Conservation (phyloP, 352 stramenopile species). For the Pythium dissimile region DNA sequence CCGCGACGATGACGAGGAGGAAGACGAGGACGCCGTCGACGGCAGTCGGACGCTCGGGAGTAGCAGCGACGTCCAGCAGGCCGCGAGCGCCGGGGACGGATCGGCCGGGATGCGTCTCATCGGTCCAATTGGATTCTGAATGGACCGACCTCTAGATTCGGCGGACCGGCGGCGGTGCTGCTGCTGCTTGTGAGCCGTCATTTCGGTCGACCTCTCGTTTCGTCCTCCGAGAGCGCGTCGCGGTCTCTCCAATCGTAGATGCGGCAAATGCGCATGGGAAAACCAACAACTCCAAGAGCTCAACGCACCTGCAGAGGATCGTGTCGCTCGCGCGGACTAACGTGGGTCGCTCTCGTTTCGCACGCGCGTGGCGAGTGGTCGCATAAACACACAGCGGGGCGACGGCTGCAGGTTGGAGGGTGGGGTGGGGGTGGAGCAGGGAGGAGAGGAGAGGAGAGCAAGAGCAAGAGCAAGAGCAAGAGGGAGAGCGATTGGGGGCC, state of each 20-base stretch:
- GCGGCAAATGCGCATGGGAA: neutral
- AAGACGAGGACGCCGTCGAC: neutral
- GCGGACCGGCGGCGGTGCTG: slow-evolving; percentile 8
- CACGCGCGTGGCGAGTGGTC: neutral
- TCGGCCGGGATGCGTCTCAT: neutral
- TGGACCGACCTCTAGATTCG: neutral
- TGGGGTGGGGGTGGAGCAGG: neutral
- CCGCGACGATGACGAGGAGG: slow-evolving; percentile 3
- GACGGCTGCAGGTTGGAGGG: neutral
- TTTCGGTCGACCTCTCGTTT: no score
- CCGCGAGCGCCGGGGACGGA: slow-evolving; percentile 12
- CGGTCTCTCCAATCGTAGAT: no score
- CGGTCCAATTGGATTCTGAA: neutral
- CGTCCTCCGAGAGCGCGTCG: no score
- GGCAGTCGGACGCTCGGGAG: slow-evolving; percentile 6
- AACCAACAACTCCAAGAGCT: no score
- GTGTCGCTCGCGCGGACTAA: no score
- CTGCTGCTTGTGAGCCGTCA: slow-evolving; percentile 15
- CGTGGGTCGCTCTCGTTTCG: slow-evolving; percentile 2
- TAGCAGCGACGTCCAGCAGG: slow-evolving; percentile 20
- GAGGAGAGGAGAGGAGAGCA: no score
- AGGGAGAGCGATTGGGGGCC: slow-evolving; percentile 2
- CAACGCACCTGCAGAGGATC: neutral
- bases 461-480: no score
- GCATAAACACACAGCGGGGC: slow-evolving; percentile 16